Base-by-base conservation (phyloP, 495 filamentous ascomycete genomes). In the Terfezia claveryi region DNA sequence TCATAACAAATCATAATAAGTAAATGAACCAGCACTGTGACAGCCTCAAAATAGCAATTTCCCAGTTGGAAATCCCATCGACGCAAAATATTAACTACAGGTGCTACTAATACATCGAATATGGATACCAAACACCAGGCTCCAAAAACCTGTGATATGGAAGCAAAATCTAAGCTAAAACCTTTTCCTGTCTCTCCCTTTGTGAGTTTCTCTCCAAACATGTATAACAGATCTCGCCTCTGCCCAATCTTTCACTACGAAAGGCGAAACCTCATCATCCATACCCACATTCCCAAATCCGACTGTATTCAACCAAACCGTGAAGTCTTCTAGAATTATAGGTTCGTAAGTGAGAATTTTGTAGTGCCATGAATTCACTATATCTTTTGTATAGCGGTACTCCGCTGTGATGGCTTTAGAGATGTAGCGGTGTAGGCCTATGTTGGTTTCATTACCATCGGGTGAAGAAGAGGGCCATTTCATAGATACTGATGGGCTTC, bases 321-420 rank as follows among this genome's bases (percentile, higher is more conserved):
- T 73, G 9, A 98, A 69, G 55, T 95, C 91, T 66, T 96, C 91
- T 1, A 95, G 64, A 0, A 91, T 72, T 41, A 98, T 82, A 0
- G 92, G 87, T 58, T 96, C 89, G 64, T 89, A 96, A 68, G 94
- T 79, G 16, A 96, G 72, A 50, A 98, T 94, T 66, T 87, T 89
- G 70, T 94, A 82, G 54, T 92, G 72, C 81, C 85, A 95, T n/a
- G 54, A 57, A 41, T 49, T 50, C n/a, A 56, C 58, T 4, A 49
- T 52, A 14, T 50, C 37, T 51, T 51, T 37, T 27, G 36, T 56
- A 11, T 38, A 51, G 2, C 52, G 51, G 50, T 37, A 14, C 41
- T 46, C 41, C 6, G 41, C 50, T 20, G 52, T 49, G 7, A 63
- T 55, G 23, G 51, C 60, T 56, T 63, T 14, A 11, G 59, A 62